phyloP scores from a whole-genome alignment of 306 rosid species.

The Fragaria nilgerrensis region DNA sequence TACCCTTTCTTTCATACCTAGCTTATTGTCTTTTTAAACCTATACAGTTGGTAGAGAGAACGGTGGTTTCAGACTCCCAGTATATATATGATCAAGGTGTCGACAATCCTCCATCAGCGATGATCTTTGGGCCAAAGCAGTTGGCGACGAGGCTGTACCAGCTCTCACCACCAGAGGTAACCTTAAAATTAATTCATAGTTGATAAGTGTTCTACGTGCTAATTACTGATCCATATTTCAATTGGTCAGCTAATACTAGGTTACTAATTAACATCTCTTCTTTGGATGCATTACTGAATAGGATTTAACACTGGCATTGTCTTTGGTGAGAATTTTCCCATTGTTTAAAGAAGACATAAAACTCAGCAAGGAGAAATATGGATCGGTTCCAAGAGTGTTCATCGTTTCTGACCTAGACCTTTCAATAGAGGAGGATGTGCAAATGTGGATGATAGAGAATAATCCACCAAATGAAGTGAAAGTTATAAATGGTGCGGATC shows the following conservation, averaged over 20 bases:
- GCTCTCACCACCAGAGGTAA: slow-evolving; percentile 21
- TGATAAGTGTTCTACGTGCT: too few species aligned
- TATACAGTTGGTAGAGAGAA: too few species aligned
- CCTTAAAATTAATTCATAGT: too few species aligned
- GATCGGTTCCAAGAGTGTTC: slow-evolving; percentile 34
- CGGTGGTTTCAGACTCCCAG: background rate
- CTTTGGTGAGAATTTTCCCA: slow-evolving; percentile 26
- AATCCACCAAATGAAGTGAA: slow-evolving; percentile 33
- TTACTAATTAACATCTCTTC: too few species aligned
- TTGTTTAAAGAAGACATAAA: slow-evolving; percentile 14
- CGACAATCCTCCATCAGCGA: background rate
- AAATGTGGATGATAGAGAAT: slow-evolving; percentile 33
- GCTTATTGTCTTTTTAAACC: too few species aligned
- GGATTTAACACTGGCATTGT: slow-evolving; percentile 37
- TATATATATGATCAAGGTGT: background rate
- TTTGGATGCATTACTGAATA: background rate
- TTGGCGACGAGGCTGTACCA: background rate
- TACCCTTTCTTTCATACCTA: too few species aligned
- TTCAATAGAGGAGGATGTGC: slow-evolving; percentile 15
- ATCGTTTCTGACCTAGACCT: slow-evolving; percentile 40
- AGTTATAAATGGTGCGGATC: slow-evolving; percentile 37
- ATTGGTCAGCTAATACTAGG: background rate
- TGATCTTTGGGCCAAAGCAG: background rate
- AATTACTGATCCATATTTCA: too few species aligned
- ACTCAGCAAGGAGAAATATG: slow-evolving; percentile 29